Percentiles rank a stretch among this genome's conserved stretches.
These are phyloP conservation scores for Ustilago sp. DNA, from an alignment of 1,284 basidiomycete genomes.

Conservation along the genomic window DNA sequence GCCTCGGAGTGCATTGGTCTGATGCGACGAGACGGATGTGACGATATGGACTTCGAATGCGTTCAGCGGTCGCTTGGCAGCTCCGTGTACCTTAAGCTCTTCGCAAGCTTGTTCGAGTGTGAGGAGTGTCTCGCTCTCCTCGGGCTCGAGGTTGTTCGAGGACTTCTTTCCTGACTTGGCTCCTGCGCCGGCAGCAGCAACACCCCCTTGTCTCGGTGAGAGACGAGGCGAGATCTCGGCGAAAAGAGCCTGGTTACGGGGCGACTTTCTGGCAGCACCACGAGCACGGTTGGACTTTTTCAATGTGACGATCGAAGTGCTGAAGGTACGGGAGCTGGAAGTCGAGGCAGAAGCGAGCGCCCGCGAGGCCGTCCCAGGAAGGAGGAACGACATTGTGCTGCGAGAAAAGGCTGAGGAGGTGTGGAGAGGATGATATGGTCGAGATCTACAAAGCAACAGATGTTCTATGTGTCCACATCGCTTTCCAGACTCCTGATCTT, in stretches of 20 bases:
- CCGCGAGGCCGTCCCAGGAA: slow-evolving; percentile 11
- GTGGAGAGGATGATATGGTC: slow-evolving; percentile 4
- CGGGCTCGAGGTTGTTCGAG: slow-evolving; percentile 37
- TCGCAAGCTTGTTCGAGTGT: slow-evolving; percentile 52
- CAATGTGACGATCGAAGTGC: slow-evolving; percentile 28
- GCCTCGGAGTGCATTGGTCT: slow-evolving; percentile 67
- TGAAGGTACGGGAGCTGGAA: slow-evolving; percentile 38
- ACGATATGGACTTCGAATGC: slow-evolving; percentile 68
- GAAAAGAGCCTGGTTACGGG: slow-evolving; percentile 45
- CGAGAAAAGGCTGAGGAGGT: neutral
- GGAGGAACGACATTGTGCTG: slow-evolving; percentile 25
- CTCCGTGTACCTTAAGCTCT: slow-evolving; percentile 34
- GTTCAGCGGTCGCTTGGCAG: slow-evolving; percentile 50
- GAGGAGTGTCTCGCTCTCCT: slow-evolving; percentile 44
- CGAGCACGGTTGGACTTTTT: slow-evolving; percentile 57
- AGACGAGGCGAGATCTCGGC: slow-evolving; percentile 30
- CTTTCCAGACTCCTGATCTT: neutral
- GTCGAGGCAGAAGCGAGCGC: slow-evolving; percentile 26
- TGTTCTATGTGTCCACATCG: neutral
- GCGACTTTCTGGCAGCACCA: slow-evolving; percentile 52
- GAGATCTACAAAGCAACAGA: neutral
- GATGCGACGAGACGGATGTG: slow-evolving; percentile 64
- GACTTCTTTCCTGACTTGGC: slow-evolving; percentile 32
- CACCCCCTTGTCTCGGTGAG: slow-evolving; percentile 23
- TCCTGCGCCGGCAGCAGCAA: slow-evolving; percentile 6